These are phyloP conservation scores for Neoarthrinium moseri DNA, from an alignment of 2,329 filamentous ascomycete genomes.

Conservation along the genomic window DNA sequence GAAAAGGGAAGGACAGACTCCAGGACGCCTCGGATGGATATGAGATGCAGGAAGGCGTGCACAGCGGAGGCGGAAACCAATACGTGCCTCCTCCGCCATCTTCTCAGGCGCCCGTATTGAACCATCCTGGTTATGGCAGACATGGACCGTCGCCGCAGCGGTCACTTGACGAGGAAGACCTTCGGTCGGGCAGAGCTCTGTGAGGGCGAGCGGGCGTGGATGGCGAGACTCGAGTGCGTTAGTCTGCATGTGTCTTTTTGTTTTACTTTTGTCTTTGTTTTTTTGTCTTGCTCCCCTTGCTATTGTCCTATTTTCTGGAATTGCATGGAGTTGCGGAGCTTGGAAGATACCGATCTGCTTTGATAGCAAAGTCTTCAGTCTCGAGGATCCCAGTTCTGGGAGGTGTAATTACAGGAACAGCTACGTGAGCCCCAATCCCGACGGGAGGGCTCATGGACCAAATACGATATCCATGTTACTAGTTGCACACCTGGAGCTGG, in stretches of 20 bases:
- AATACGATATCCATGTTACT: no score
- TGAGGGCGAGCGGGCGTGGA: not conserved
- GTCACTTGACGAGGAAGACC: conserved; percentile 4
- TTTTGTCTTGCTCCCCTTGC: not conserved
- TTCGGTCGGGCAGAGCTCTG: not conserved
- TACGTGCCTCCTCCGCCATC: conserved; percentile 17
- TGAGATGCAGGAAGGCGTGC: conserved; percentile 47
- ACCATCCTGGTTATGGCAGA: conserved; percentile 46
- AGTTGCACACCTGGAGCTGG: no score
- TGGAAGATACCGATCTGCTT: not conserved
- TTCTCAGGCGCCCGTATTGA: conserved; percentile 38
- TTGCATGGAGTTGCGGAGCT: no score
- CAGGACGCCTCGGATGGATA: conserved; percentile 27
- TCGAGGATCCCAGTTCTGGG: no score
- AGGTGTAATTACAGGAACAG: no score
- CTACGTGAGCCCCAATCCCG: conserved; percentile 4
- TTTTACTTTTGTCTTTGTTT: not conserved
- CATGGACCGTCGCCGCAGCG: conserved; percentile 17
- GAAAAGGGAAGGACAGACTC: conserved; percentile 39
- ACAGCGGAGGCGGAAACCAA: conserved; percentile 24
- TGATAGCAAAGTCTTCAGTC: no score
- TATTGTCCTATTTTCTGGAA: not conserved
- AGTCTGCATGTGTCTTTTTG: not conserved
- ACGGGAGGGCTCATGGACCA: not conserved
- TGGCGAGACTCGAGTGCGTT: not conserved